These are phyloP conservation scores for Apophysomyces ossiformis DNA, from an alignment of 371 early-diverging fungal genomes.

Conservation along the genomic window DNA sequence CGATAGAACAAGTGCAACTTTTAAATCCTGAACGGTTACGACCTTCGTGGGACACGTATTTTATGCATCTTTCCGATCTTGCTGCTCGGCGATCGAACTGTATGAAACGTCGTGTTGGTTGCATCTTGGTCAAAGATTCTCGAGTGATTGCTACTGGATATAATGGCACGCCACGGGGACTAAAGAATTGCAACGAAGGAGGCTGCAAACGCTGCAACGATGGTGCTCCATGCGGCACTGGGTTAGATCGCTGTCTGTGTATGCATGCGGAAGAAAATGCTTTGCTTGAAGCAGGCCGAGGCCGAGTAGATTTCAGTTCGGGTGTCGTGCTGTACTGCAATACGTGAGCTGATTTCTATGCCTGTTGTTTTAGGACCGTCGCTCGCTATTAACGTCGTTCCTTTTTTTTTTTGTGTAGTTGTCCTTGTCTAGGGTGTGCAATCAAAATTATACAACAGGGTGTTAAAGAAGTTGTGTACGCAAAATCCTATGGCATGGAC, in stretches of 20 bases:
- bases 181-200: conserved; percentile 94
- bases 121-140: conserved; percentile 89
- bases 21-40: conserved; percentile 75
- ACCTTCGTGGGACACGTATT: conserved; percentile 97
- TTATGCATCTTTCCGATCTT: conserved; percentile 93
- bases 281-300: conserved; percentile 91
- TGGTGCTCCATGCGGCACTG: conserved; percentile 74
- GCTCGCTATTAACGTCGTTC: too few species aligned
- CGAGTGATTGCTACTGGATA: conserved; percentile 97
- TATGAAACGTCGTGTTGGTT: conserved; percentile 98
- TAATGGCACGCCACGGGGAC: conserved; percentile 95
- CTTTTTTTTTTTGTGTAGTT: conserved; percentile 25
- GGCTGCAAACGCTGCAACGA: conserved; percentile 95
- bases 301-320: conserved; percentile 67
- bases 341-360: conserved; percentile 54
- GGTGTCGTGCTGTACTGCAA: conserved; percentile 90
- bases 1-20: conserved; percentile 59
- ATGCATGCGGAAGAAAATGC: conserved; percentile 99
- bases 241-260: conserved; percentile 91
- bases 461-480: conserved; percentile 91
- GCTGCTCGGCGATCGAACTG: conserved; percentile 88
- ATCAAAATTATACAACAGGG: conserved; percentile 97
- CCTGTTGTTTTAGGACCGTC: too few species aligned
- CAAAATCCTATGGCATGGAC: conserved; percentile 90
- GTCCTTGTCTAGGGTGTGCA: conserved; percentile 90